These are phyloP conservation scores for Xerocomellus dryophilus DNA, from an alignment of 768 basidiomycete genomes.

Conservation along the genomic window DNA sequence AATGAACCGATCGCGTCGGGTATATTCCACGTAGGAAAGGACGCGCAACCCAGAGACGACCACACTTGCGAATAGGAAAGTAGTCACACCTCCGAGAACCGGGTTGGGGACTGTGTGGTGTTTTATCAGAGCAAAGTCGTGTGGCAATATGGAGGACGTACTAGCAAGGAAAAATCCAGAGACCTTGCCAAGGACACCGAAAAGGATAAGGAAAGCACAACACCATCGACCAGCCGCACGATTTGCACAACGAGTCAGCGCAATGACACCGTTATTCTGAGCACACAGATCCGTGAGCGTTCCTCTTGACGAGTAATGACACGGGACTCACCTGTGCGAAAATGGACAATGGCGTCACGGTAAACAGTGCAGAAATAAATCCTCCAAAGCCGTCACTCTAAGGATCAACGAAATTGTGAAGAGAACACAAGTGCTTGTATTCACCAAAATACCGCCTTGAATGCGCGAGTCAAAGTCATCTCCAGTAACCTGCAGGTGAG, in stretches of 20 bases:
- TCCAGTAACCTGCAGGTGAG: slow-evolving; percentile 68
- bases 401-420: neutral
- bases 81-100: slow-evolving; percentile 82
- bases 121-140: neutral
- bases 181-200: slow-evolving; percentile 77
- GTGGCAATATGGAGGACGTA: slow-evolving; percentile 23
- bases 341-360: slow-evolving; percentile 74
- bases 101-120: slow-evolving; percentile 59
- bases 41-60: slow-evolving; percentile 69
- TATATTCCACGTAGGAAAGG: slow-evolving; percentile 55
- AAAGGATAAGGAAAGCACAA: slow-evolving; percentile 74
- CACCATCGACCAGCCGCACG: slow-evolving; percentile 77
- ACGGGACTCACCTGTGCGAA: slow-evolving; percentile 55
- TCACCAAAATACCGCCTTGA: slow-evolving; percentile 74
- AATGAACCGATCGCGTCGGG: slow-evolving; percentile 64
- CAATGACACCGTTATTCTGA: slow-evolving; percentile 79
- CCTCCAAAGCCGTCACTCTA: slow-evolving; percentile 80
- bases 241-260: slow-evolving; percentile 82
- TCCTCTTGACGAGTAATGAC: neutral
- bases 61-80: slow-evolving; percentile 80
- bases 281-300: neutral
- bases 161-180: slow-evolving; percentile 82
- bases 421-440: slow-evolving; percentile 6
- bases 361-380: slow-evolving; percentile 76
- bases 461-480: slow-evolving; percentile 77